These are phyloP conservation scores for Gossypium herbaceum DNA, from an alignment of 345 rosid species.

Conservation along the genomic window DNA sequence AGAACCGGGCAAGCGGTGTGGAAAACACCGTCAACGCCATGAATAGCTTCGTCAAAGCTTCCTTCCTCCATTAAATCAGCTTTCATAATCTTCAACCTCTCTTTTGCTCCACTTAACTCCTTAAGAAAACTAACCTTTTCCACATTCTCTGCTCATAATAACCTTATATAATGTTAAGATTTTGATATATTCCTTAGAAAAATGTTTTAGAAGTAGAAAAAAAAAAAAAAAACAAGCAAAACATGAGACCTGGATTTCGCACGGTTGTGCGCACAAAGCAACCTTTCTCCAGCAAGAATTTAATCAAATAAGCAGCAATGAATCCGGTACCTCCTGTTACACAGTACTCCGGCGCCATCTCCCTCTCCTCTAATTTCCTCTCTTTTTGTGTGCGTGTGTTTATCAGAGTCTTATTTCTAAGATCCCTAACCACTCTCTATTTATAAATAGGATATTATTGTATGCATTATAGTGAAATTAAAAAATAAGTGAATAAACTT, in stretches of 20 bases:
- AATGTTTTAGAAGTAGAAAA: neutral
- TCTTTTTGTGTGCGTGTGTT: neutral
- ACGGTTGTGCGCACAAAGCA: slow-evolving; percentile 69
- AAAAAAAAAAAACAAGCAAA: neutral
- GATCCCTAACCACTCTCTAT: too few species aligned
- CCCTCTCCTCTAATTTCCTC: neutral
- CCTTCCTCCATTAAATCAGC: slow-evolving; percentile 56
- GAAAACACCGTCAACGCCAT: slow-evolving; percentile 67
- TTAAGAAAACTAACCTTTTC: slow-evolving; percentile 48
- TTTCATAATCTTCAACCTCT: slow-evolving; percentile 50
- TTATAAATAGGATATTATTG: too few species aligned
- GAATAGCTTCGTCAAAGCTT: slow-evolving; percentile 54
- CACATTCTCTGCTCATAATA: slow-evolving; percentile 33
- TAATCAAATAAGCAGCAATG: slow-evolving; percentile 72
- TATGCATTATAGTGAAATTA: too few species aligned
- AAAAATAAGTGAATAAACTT: too few species aligned
- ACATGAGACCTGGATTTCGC: slow-evolving; percentile 58
- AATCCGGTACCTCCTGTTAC: slow-evolving; percentile 94
- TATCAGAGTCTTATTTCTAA: neutral
- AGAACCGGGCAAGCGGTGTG: slow-evolving; percentile 76
- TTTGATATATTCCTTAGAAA: neutral
- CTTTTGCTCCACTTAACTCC: slow-evolving; percentile 49
- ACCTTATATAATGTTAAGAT: neutral
- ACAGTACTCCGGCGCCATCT: slow-evolving; percentile 67
- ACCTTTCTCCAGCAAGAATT: slow-evolving; percentile 59